phyloP scores from a whole-genome alignment of 2,329 filamentous ascomycete species.

The Lecanicillium sp. region DNA sequence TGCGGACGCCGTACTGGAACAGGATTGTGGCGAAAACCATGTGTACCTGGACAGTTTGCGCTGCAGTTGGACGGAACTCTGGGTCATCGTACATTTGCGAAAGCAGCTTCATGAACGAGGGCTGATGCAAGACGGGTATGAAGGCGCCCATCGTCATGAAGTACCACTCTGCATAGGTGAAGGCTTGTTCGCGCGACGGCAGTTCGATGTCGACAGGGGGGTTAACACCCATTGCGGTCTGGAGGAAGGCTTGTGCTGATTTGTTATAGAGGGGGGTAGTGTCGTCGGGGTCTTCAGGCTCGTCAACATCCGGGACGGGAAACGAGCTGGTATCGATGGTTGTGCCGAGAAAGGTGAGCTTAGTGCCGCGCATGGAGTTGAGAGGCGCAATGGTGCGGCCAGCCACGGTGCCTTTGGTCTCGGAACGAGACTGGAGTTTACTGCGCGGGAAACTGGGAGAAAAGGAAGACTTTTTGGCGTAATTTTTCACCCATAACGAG shows the following conservation, averaged over 20 bases:
- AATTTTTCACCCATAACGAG: slow-evolving; percentile 31
- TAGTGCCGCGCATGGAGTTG: slow-evolving; percentile 69
- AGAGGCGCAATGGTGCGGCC: slow-evolving; percentile 57
- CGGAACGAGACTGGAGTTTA: slow-evolving; percentile 36
- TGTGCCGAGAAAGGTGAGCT: slow-evolving; percentile 71
- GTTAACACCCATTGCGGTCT: slow-evolving; percentile 57
- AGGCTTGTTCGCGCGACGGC: slow-evolving; percentile 58
- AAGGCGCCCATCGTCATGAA: slow-evolving; percentile 68
- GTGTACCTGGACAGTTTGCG: slow-evolving; percentile 66
- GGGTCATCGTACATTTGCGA: slow-evolving; percentile 65
- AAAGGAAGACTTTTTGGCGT: slow-evolving; percentile 18
- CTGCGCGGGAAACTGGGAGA: slow-evolving; percentile 26
- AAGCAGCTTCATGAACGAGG: slow-evolving; percentile 61
- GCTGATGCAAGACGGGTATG: slow-evolving; percentile 70
- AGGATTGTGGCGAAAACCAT: slow-evolving; percentile 75
- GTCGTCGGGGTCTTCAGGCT: slow-evolving; percentile 36
- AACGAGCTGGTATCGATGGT: slow-evolving; percentile 74
- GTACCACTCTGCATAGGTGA: slow-evolving; percentile 68
- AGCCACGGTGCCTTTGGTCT: slow-evolving; percentile 62
- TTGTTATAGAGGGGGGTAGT: slow-evolving; percentile 56
- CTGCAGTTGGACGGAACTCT: slow-evolving; percentile 52
- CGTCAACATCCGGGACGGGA: slow-evolving; percentile 59
- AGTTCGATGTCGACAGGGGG: slow-evolving; percentile 52
- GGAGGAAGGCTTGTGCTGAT: slow-evolving; percentile 64
- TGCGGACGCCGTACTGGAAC: slow-evolving; percentile 70